Evolutionary conservation across 83 land plant genomes (phyloP).

Genomic region (Thuja plicata): DNA sequence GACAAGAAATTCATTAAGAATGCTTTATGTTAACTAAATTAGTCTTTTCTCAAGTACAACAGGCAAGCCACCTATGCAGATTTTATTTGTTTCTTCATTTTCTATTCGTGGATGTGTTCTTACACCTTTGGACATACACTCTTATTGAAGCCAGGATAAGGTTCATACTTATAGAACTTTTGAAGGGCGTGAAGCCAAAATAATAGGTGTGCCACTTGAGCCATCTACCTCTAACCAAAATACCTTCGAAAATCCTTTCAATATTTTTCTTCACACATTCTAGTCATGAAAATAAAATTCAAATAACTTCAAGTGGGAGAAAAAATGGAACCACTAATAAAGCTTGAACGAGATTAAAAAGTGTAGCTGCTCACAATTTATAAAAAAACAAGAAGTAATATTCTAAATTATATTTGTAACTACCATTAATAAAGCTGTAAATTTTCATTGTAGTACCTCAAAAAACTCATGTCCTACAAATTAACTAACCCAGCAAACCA

Average conservation of each 20-base stretch:
- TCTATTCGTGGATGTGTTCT: constrained; percentile 55
- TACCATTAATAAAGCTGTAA: no score
- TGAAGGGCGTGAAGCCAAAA: no score
- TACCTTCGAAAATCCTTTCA: no score
- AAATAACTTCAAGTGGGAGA: constrained; percentile 81
- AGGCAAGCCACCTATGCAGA: neutral
- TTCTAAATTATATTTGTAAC: neutral
- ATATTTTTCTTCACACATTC: no score
- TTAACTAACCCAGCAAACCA: constrained; percentile 82
- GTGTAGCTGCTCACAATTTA: constrained; percentile 94
- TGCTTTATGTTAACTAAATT: neutral
- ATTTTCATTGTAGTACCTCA: constrained; percentile 59
- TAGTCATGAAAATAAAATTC: neutral
- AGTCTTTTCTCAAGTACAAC: neutral
- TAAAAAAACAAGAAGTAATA: constrained; percentile 22
- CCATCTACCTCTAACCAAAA: no score
- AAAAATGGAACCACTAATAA: constrained; percentile 97
- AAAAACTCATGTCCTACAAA: constrained; percentile 91
- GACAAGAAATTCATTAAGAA: no score
- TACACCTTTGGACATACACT: constrained; percentile 46
- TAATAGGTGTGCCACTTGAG: no score
- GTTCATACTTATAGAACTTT: no score
- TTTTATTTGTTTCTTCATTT: constrained; percentile 52
- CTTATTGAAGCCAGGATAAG: constrained; percentile 30
- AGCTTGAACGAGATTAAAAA: constrained; percentile 93